These are phyloP conservation scores for Ascochyta viciae-villosae DNA, from an alignment of 2,329 filamentous ascomycete species.

Conservation along the genomic window DNA sequence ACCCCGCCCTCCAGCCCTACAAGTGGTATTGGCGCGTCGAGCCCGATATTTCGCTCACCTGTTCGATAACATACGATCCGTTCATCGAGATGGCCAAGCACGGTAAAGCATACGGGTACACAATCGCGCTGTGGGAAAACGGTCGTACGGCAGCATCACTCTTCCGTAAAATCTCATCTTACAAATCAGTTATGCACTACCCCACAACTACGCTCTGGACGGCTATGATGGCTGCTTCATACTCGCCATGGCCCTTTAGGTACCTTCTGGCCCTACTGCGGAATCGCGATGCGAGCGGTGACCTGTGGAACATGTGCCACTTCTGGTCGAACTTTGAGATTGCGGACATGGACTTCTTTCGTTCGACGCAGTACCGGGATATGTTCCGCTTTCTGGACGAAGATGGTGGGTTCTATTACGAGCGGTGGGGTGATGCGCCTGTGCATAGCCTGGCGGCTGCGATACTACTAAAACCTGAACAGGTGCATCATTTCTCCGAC, in stretches of 20 bases:
- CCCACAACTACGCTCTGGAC: constrained; percentile 23
- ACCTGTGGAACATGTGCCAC: constrained; percentile 94
- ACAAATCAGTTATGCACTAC: constrained; percentile 15
- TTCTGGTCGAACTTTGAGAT: constrained; percentile 99
- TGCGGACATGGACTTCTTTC: constrained; percentile 88
- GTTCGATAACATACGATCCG: constrained; percentile 94
- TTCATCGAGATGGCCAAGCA: constrained; percentile 95
- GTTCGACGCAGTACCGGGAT: constrained; percentile 83
- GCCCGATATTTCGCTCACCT: constrained; percentile 97
- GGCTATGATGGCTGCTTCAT: constrained; percentile 21
- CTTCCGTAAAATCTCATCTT: constrained; percentile 26
- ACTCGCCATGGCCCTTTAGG: constrained; percentile 26
- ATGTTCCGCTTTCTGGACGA: constrained; percentile 82
- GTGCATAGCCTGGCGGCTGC: constrained; percentile 92
- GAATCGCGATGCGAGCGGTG: constrained; percentile 74
- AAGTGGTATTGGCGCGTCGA: constrained; percentile 98
- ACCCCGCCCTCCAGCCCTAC: constrained; percentile 78
- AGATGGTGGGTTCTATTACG: constrained; percentile 25
- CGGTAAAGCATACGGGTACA: constrained; percentile 98
- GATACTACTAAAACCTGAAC: constrained; percentile 82
- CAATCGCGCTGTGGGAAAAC: constrained; percentile 91
- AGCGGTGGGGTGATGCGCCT: constrained; percentile 85
- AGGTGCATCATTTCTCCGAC: constrained; percentile 96
- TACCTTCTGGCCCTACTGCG: constrained; percentile 12
- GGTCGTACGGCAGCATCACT: constrained; percentile 79